These are phyloP conservation scores for Cairneyella variabilis DNA, from an alignment of 495 filamentous ascomycete genomes.

Conservation along the genomic window DNA sequence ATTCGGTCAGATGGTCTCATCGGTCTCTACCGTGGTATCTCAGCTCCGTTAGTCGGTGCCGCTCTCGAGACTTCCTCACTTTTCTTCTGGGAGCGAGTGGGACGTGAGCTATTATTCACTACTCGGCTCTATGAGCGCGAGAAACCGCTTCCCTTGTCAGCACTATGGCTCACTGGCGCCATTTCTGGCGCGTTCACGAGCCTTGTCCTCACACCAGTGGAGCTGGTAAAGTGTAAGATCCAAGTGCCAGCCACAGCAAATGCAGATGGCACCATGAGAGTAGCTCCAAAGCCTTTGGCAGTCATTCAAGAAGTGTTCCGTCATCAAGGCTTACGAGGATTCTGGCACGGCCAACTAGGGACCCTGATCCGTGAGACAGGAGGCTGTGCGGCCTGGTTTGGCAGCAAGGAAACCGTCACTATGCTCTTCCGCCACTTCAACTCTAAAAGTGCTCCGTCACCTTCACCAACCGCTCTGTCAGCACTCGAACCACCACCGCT, in stretches of 20 bases:
- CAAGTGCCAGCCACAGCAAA: slow-evolving; percentile 58
- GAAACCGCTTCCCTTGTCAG: slow-evolving; percentile 60
- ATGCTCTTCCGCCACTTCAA: slow-evolving; percentile 55
- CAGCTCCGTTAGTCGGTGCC: slow-evolving; percentile 84
- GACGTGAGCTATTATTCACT: slow-evolving; percentile 52
- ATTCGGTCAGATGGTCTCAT: slow-evolving; percentile 66
- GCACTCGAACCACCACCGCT: slow-evolving; percentile 38
- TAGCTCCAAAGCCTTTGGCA: slow-evolving; percentile 22
- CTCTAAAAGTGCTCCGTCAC: not conserved
- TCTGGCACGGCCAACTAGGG: slow-evolving; percentile 93
- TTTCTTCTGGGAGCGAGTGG: slow-evolving; percentile 82
- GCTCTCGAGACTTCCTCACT: slow-evolving; percentile 91
- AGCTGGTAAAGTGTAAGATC: slow-evolving; percentile 98
- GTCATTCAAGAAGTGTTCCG: slow-evolving; percentile 75
- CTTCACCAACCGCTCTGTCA: not conserved
- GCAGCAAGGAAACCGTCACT: slow-evolving; percentile 75
- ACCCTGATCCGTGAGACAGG: slow-evolving; percentile 94
- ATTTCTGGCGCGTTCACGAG: slow-evolving; percentile 88
- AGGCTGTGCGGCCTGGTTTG: slow-evolving; percentile 94
- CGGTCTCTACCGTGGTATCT: slow-evolving; percentile 90
- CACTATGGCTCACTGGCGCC: slow-evolving; percentile 72
- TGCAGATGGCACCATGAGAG: slow-evolving; percentile 5
- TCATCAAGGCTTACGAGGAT: slow-evolving; percentile 75
- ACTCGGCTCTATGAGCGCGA: slow-evolving; percentile 50
- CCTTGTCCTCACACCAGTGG: slow-evolving; percentile 87